A percentile compares a stretch with the other conserved stretches of the same genome.
Evolutionary conservation across 768 basidiomycete species (phyloP).

Genomic region (Boletales sp.): DNA sequence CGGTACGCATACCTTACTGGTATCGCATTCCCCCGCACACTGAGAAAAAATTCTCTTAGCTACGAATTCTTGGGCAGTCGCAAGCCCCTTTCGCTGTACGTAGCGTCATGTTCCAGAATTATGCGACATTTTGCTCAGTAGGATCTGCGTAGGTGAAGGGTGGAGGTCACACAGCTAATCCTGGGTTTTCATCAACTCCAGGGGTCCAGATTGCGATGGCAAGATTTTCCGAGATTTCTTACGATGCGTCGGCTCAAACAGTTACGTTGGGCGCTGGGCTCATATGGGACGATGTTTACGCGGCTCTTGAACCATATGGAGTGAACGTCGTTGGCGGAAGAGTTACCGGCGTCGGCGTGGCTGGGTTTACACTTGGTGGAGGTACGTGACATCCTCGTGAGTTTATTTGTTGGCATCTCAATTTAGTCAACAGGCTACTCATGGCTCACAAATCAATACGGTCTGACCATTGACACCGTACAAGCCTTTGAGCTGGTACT

Average conservation of each 20-base stretch:
- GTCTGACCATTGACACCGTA: constrained; percentile 54
- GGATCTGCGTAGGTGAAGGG: constrained; percentile 46
- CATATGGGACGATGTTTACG: constrained; percentile 67
- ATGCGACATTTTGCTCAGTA: too few species aligned
- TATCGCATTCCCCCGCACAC: neutral
- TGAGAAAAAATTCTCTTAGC: neutral
- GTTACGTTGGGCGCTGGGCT: constrained; percentile 39
- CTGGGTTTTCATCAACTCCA: constrained; percentile 52
- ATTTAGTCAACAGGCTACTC: constrained; percentile 7
- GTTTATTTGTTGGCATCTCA: neutral
- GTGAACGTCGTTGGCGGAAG: constrained; percentile 57
- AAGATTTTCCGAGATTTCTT: constrained; percentile 40
- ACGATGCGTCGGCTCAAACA: constrained; percentile 36
- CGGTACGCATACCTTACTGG: constrained; percentile 31
- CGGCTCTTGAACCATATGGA: constrained; percentile 39
- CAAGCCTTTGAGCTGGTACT: constrained; percentile 54
- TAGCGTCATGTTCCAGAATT: neutral
- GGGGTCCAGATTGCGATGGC: constrained; percentile 58
- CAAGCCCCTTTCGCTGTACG: constrained; percentile 28
- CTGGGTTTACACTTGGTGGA: constrained; percentile 56
- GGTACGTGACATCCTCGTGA: constrained; percentile 24
- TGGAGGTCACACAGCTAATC: constrained; percentile 55
- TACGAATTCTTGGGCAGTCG: constrained; percentile 38
- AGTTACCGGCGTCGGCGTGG: constrained; percentile 54
- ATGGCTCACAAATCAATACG: constrained; percentile 59